phyloP scores from a whole-genome alignment of 306 rosid genomes.

The Echinosophora koreensis region DNA sequence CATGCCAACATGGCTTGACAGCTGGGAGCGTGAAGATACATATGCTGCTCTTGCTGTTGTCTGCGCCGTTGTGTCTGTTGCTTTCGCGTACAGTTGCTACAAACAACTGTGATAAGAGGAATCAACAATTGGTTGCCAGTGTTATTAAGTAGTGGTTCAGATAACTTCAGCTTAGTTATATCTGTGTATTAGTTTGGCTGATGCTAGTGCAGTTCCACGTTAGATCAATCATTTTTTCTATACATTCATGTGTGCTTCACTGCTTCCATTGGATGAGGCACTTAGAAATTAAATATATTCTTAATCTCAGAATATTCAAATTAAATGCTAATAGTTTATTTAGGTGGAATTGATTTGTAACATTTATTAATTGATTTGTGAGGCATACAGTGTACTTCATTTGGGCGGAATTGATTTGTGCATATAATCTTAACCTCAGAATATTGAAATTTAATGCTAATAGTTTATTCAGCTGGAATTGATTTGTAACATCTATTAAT shows the following conservation, averaged over 20 bases:
- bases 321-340: constrained; percentile 25
- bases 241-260: constrained; percentile 29
- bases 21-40: constrained; percentile 94
- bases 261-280: constrained; percentile 42
- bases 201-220: constrained; percentile 40
- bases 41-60: constrained; percentile 82
- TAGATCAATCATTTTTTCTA: constrained; percentile 14
- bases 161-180: constrained; percentile 21
- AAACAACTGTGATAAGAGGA: constrained; percentile 63
- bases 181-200: constrained; percentile 19
- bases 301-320: constrained; percentile 40
- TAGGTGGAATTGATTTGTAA: constrained; percentile 38
- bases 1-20: constrained; percentile 72
- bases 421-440: no score
- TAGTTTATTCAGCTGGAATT: no score
- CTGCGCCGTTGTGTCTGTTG: constrained; percentile 88
- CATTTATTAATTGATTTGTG: constrained; percentile 1
- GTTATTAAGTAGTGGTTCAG: constrained; percentile 12
- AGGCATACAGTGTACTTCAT: no score
- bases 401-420: constrained; percentile 15
- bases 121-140: constrained; percentile 30
- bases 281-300: constrained; percentile 40
- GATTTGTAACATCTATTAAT: no score
- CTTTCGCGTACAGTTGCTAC: constrained; percentile 84
- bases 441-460: no score